Conservation (phyloP, 2,329 filamentous ascomycete genomes). For the Talaromyces albobiverticillius region DNA sequence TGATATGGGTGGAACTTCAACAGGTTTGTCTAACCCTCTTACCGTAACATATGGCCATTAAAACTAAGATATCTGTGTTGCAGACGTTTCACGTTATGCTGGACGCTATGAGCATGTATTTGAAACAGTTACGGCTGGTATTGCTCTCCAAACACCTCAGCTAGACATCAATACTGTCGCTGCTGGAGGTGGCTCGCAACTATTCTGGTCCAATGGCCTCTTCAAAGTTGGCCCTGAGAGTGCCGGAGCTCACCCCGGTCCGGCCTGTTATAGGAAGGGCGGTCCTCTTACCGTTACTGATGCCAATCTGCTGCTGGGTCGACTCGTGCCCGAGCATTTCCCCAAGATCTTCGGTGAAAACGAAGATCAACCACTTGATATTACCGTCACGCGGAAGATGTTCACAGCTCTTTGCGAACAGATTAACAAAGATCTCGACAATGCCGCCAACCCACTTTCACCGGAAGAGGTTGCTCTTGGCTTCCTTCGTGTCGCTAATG, state of each 20-base stretch:
- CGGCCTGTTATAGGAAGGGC: constrained; percentile 1
- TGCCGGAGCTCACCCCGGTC: neutral
- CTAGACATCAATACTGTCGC: constrained; percentile 38
- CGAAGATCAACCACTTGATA: constrained; percentile 73
- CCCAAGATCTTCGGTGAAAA: constrained; percentile 87
- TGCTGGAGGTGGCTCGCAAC: neutral
- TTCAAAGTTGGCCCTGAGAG: neutral
- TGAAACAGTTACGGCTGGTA: constrained; percentile 86
- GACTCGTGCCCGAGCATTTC: constrained; percentile 47
- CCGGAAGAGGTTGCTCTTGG: neutral
- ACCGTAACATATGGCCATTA: too few relatives aligned
- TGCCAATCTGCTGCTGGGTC: neutral
- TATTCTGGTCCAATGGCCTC: neutral
- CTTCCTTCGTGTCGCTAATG: constrained; percentile 85
- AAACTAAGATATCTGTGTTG: too few relatives aligned
- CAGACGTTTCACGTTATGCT: constrained; percentile 47
- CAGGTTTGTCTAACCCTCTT: constrained; percentile 76
- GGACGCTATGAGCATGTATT: constrained; percentile 87
- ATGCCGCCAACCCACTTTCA: too few relatives aligned
- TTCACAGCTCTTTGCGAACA: too few relatives aligned
- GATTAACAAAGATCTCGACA: too few relatives aligned
- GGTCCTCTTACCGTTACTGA: neutral
- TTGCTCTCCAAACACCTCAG: constrained; percentile 88
- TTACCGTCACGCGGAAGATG: constrained; percentile 68
- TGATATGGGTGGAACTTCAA: constrained; percentile 93